Evolutionary conservation across 148 eudicot species (phyloP), one percentile per base, ranked within the genome.

Genomic region (Fagopyrum tataricum): DNA sequence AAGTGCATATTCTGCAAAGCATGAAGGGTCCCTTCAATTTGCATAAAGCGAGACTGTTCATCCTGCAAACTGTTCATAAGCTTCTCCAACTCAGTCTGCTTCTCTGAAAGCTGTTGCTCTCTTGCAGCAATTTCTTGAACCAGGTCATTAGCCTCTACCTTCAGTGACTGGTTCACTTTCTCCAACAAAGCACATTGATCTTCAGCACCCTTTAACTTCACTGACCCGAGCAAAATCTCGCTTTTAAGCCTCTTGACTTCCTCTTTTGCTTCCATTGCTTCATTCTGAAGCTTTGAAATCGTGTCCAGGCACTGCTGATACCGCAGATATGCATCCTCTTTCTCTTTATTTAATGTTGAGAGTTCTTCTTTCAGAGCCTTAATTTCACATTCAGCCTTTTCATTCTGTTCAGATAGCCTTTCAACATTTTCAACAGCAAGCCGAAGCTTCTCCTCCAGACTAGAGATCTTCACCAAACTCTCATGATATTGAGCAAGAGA

Each of bases 71-170:
- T 64, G 58, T 39, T 75, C 78, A 83, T 81, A 73, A 95, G 81
- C 62, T 77, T 90, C 77, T 90, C 92, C 75, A 91, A 73, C 78
- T 90, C 89, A 64, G 84, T 78, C 40, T 88, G 87, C 83, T 90
- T 91, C 74, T 77, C 75, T 20, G 84, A 82, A 72, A 95, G 87
- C 79, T 83, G 89, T 74, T 78, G 78, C 68, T 92, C 97, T 75
- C 86, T 91, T 51, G 64, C 78, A 0, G 86, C 81, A 44, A 95
- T 87, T 72, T 77, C 85, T 72, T 78, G 84, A 4, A 75, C 81
- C 75, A 95, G 78, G 66, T 78, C 72, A 76, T 85, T 80, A 8
- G 97, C 96, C 78, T 95, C 96, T 26, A 72, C 69, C 73, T 78
- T 86, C 69, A 95, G 74, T 75, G 89, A 81, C 77, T 82, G 88